These are phyloP conservation scores for Penicillium sp. DNA, from an alignment of 2,329 filamentous ascomycete species.

Conservation along the genomic window DNA sequence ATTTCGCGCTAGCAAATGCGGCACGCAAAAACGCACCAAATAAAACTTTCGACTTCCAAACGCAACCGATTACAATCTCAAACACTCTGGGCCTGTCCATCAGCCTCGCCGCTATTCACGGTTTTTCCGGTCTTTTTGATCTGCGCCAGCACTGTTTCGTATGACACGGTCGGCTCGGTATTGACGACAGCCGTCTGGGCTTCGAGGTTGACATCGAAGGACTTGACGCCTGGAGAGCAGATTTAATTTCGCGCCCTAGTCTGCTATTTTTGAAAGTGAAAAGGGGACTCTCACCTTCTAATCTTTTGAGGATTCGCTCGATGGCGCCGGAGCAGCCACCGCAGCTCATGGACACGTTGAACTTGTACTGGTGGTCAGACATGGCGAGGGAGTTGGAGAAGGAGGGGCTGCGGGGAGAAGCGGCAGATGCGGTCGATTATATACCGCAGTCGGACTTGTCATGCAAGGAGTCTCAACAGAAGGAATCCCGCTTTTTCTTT, in stretches of 20 bases:
- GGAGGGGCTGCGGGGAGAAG: constrained; percentile 8
- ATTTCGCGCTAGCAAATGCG: too few species aligned
- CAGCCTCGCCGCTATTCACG: constrained; percentile 59
- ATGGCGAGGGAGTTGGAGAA: constrained; percentile 44
- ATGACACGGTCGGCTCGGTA: constrained; percentile 62
- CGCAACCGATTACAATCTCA: constrained; percentile 13
- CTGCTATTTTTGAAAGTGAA: neutral
- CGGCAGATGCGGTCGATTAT: too few species aligned
- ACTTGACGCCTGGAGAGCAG: constrained; percentile 68
- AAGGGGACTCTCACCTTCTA: constrained; percentile 60
- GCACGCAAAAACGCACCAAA: too few species aligned
- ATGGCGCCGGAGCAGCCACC: constrained; percentile 93
- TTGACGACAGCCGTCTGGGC: constrained; percentile 74
- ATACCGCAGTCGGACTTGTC: constrained; percentile 10
- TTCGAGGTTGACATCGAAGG: constrained; percentile 81
- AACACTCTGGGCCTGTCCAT: constrained; percentile 38
- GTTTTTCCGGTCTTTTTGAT: constrained; percentile 96
- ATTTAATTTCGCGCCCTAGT: neutral
- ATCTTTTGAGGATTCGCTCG: constrained; percentile 84
- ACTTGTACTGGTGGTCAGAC: constrained; percentile 87
- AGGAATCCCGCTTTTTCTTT: too few species aligned
- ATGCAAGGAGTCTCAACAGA: constrained; percentile 7
- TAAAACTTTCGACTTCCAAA: too few species aligned
- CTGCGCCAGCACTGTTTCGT: constrained; percentile 74
- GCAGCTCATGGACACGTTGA: constrained; percentile 91